Conservation (phyloP, 2,329 filamentous ascomycete species). For the Onygena corvina region DNA sequence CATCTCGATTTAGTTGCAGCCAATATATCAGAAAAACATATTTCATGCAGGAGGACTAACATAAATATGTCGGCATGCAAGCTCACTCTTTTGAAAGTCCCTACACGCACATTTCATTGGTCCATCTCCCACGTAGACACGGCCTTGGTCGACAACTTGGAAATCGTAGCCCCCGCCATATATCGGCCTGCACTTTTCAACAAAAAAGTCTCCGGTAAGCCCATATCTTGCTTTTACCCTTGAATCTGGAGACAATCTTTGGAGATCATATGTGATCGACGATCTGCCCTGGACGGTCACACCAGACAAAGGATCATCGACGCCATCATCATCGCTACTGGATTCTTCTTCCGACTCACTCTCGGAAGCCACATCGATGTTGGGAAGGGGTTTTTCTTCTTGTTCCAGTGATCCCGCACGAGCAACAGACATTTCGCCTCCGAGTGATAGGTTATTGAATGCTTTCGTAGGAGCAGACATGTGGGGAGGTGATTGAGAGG, state of each 20-base stretch:
- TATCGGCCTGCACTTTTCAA: constrained; percentile 22
- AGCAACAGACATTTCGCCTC: constrained; percentile 24
- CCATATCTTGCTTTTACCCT: constrained; percentile 13
- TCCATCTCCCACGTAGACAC: constrained; percentile 24
- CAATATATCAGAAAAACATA: constrained; percentile 6
- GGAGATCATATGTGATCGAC: constrained; percentile 13
- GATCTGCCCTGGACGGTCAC: constrained; percentile 12
- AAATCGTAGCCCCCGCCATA: constrained; percentile 26
- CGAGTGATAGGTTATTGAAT: constrained; percentile 30
- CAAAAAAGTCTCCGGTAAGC: constrained; percentile 14
- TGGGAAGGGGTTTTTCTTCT: constrained; percentile 15
- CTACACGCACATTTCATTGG: constrained; percentile 28
- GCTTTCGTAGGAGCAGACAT: constrained; percentile 33
- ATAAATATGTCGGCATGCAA: constrained; percentile 34
- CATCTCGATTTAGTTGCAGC: background rate
- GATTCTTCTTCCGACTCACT: constrained; percentile 20
- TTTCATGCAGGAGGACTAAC: constrained; percentile 21
- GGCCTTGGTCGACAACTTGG: constrained; percentile 26
- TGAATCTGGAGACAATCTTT: constrained; percentile 8
- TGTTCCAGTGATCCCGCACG: constrained; percentile 21
- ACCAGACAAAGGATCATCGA: background rate
- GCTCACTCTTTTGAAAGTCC: constrained; percentile 22
- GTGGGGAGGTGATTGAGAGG: constrained; percentile 9
- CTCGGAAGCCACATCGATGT: constrained; percentile 11
- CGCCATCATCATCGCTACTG: constrained; percentile 12